Conservation (phyloP, 805 yeast species). For the Pichia nanzhaoensis region DNA sequence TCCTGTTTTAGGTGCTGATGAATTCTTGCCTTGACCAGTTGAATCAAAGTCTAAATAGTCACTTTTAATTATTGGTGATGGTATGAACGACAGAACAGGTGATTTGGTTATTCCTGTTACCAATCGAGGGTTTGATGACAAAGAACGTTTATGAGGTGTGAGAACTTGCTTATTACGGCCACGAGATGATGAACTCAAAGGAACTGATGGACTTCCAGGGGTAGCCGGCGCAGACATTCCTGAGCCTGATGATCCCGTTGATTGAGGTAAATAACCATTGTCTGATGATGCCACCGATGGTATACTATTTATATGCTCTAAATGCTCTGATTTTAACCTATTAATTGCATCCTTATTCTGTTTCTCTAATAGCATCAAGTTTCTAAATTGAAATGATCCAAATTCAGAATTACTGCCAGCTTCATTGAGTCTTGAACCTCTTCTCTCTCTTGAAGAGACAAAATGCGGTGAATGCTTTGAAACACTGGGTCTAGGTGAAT, state of each 20-base stretch:
- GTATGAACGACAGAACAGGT: conserved; percentile 18
- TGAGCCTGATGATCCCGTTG: conserved; percentile 17
- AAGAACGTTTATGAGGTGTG: conserved; percentile 25
- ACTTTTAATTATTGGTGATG: conserved; percentile 26
- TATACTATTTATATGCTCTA: conserved; percentile 42
- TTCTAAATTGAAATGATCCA: conserved; percentile 89
- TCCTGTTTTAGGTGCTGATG: background rate
- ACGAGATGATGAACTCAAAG: conserved; percentile 14
- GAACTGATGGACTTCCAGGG: conserved; percentile 15
- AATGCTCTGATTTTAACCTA: conserved; percentile 75
- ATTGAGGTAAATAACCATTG: conserved; percentile 18
- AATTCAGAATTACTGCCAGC: conserved; percentile 65
- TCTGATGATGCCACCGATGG: conserved; percentile 44
- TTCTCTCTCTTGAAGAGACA: conserved; percentile 56
- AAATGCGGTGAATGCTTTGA: conserved; percentile 20
- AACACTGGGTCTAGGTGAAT: conserved; percentile 25
- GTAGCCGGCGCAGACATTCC: conserved; percentile 18
- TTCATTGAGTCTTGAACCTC: conserved; percentile 59
- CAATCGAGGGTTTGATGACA: conserved; percentile 26
- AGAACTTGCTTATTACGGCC: conserved; percentile 16
- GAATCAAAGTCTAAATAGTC: background rate
- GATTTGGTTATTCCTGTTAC: conserved; percentile 13
- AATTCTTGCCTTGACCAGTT: background rate
- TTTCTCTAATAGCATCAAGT: conserved; percentile 81
- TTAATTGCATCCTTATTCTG: conserved; percentile 92